Conservation (phyloP, 2,329 filamentous ascomycete species). For the Calonectria crousiana region DNA sequence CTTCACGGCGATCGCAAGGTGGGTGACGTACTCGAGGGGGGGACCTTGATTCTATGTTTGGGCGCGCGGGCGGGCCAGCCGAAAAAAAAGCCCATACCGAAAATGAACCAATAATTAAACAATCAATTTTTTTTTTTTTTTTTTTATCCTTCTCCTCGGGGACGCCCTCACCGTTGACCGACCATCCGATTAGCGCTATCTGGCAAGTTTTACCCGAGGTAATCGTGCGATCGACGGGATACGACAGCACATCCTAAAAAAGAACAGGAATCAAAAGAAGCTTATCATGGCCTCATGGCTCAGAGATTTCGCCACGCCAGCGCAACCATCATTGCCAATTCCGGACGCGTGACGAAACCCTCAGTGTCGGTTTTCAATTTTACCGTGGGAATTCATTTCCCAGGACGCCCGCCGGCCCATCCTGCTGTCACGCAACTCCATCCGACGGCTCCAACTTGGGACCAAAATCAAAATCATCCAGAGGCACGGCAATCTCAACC, state of each 20-base stretch:
- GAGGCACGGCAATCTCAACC: neutral
- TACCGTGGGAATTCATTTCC: neutral
- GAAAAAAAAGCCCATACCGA: neutral
- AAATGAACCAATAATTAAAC: neutral
- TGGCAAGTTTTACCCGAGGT: neutral
- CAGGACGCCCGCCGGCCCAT: neutral
- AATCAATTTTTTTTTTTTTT: too few relatives aligned
- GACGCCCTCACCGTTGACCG: neutral
- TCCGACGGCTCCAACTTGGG: neutral
- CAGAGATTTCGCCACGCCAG: neutral
- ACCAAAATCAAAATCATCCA: neutral
- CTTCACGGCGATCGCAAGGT: slow-evolving; percentile 1
- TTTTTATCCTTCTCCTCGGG: too few relatives aligned
- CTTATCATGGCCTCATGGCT: neutral
- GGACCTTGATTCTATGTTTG: neutral
- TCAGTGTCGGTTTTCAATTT: neutral
- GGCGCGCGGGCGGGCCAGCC: neutral
- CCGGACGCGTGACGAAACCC: neutral
- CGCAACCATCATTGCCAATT: neutral
- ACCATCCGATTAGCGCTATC: neutral
- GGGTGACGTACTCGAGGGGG: neutral
- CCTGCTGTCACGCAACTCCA: neutral
- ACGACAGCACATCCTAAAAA: neutral
- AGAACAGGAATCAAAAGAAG: neutral
- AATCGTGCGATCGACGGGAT: neutral